phyloP scores from a whole-genome alignment of 2,329 filamentous ascomycete species.

The Cladosporium sp. region DNA sequence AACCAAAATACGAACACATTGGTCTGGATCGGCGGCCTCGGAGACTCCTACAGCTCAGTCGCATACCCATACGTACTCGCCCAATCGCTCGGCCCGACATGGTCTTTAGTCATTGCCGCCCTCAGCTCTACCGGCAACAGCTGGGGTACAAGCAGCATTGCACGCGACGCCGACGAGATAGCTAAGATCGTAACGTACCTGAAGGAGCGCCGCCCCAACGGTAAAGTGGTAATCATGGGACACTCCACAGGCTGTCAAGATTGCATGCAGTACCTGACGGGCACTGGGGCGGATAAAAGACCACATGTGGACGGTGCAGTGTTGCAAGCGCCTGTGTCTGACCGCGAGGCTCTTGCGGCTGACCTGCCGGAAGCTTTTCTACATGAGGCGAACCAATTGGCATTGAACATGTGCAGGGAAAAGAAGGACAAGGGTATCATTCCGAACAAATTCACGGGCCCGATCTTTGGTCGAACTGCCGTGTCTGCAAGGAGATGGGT shows the following conservation, averaged over 20 bases:
- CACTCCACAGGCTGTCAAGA: conserved; percentile 71
- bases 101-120: conserved; percentile 49
- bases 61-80: conserved; percentile 57
- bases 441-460: conserved; percentile 38
- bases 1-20: conserved; percentile 55
- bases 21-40: conserved; percentile 69
- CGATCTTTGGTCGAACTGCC: conserved; percentile 39
- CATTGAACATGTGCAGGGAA: conserved; percentile 56
- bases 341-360: conserved; percentile 64
- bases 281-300: conserved; percentile 37
- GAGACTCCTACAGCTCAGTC: conserved; percentile 67
- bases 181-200: conserved; percentile 55
- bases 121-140: conserved; percentile 53
- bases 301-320: conserved; percentile 70
- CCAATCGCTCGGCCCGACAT: conserved; percentile 48
- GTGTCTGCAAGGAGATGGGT: conserved; percentile 60
- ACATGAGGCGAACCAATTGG: conserved; percentile 43
- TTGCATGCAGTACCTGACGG: conserved; percentile 61
- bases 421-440: conserved; percentile 59
- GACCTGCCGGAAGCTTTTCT: conserved; percentile 48
- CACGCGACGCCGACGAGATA: conserved; percentile 57
- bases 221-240: conserved; percentile 66
- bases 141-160: conserved; percentile 56
- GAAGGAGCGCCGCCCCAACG: conserved; percentile 40
- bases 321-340: conserved; percentile 76